Evolutionary conservation across 139 green algal species (phyloP).

Genomic region (Chlorella sp.): DNA sequence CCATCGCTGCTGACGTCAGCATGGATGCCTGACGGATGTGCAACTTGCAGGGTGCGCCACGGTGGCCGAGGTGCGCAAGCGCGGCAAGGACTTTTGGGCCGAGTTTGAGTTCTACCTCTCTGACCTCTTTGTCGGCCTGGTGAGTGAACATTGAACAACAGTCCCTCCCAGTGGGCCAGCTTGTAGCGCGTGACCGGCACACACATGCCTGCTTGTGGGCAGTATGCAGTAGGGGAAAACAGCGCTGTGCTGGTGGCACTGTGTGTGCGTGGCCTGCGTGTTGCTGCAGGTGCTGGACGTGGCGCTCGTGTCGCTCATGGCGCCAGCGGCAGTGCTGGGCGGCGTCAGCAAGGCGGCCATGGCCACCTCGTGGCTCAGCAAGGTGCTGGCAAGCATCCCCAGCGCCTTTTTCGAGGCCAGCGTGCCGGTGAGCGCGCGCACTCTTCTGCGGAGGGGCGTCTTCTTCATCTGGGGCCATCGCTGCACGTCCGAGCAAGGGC

Average conservation of each 20-base stretch:
- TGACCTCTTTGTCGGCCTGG: slow-evolving; percentile 76
- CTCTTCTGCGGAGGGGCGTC: too few species aligned
- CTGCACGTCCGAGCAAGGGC: too few species aligned
- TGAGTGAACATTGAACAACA: neutral
- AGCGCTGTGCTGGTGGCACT: too few species aligned
- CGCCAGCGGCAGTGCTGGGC: slow-evolving; percentile 70
- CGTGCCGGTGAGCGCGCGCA: slow-evolving; percentile 8
- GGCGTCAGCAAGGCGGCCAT: slow-evolving; percentile 20
- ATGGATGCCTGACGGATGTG: neutral
- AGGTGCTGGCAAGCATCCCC: slow-evolving; percentile 46
- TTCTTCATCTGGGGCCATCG: too few species aligned
- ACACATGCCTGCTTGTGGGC: too few species aligned
- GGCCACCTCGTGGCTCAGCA: slow-evolving; percentile 18
- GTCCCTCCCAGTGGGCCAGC: neutral
- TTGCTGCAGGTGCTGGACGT: slow-evolving; percentile 76
- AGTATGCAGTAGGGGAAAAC: too few species aligned
- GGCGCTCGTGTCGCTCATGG: slow-evolving; percentile 84
- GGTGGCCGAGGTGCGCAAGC: slow-evolving; percentile 92
- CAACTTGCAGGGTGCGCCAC: slow-evolving; percentile 76
- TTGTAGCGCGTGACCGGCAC: slow-evolving; percentile 43
- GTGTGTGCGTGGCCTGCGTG: too few species aligned
- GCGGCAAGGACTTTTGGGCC: slow-evolving; percentile 88
- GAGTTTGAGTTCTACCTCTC: slow-evolving; percentile 98
- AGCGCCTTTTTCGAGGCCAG: slow-evolving; percentile 70
- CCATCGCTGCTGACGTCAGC: neutral